Evolutionary conservation across 164 flowering plant genomes (phyloP).

Genomic region (Chimonanthus salicifolius): DNA sequence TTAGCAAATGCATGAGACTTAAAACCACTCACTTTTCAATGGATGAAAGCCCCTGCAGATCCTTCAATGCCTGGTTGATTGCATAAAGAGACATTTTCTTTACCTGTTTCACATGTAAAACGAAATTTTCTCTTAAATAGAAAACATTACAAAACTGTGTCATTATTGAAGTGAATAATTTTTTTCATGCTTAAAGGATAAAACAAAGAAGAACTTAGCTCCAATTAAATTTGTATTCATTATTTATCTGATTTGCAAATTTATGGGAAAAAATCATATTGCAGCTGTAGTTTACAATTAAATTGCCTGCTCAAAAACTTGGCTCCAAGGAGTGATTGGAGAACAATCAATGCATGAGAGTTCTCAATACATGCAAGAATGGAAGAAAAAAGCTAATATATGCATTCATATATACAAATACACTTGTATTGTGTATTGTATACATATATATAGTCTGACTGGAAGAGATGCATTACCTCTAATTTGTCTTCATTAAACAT

Average conservation of each 20-base stretch:
- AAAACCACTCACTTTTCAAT: background rate
- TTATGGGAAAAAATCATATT: background rate
- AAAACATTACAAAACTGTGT: background rate
- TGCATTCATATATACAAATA: background rate
- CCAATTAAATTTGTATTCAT: too few species aligned
- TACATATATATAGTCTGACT: background rate
- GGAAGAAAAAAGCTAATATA: background rate
- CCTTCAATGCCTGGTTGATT: constrained; percentile 35
- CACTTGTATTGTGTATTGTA: too few species aligned
- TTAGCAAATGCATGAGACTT: constrained; percentile 1
- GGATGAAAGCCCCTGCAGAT: constrained; percentile 22
- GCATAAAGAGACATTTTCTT: constrained; percentile 69
- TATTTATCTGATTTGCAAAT: background rate
- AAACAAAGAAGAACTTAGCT: background rate
- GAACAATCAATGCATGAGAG: background rate
- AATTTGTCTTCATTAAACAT: constrained; percentile 19
- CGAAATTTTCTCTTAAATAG: background rate
- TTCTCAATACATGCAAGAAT: background rate
- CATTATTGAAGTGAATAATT: too few species aligned
- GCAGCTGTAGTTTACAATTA: background rate
- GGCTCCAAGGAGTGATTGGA: background rate
- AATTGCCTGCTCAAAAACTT: background rate
- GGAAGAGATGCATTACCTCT: constrained; percentile 6
- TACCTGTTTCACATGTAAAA: constrained; percentile 34
- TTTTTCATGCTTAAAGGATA: background rate